A percentile compares a stretch with the other conserved stretches of the same genome.
phyloP scores from a whole-genome alignment of 1,139 yeast genomes.

The Groenewaldozyma sp. region DNA sequence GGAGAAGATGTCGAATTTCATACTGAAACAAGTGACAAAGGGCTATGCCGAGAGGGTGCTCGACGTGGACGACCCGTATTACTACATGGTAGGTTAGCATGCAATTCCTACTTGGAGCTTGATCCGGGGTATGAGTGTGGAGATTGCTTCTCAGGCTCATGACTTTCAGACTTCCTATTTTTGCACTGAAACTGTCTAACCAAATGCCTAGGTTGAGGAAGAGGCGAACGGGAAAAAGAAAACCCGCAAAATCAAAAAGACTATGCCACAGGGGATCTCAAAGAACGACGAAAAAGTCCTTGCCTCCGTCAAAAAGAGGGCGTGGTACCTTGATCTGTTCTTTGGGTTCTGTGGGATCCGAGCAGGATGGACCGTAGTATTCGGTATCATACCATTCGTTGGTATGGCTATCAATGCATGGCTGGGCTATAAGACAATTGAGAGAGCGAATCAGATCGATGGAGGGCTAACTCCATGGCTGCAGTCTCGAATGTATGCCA shows the following conservation, averaged over 20 bases:
- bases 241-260: slow-evolving; percentile 23
- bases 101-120: no score
- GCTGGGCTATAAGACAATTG: slow-evolving; percentile 43
- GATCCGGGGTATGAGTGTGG: slow-evolving; percentile 20
- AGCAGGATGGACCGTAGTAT: slow-evolving; percentile 63
- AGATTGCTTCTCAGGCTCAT: no score
- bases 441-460: slow-evolving; percentile 45
- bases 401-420: slow-evolving; percentile 47
- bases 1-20: no score
- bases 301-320: slow-evolving; percentile 47
- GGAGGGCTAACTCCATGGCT: slow-evolving; percentile 53
- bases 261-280: slow-evolving; percentile 48
- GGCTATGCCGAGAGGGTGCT: slow-evolving; percentile 1
- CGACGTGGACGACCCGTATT: slow-evolving; percentile 8
- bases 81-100: slow-evolving; percentile 8
- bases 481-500: slow-evolving; percentile 46
- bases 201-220: slow-evolving; percentile 19
- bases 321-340: slow-evolving; percentile 53
- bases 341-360: slow-evolving; percentile 56
- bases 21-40: not conserved
- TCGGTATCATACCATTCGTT: slow-evolving; percentile 58
- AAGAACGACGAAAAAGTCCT: slow-evolving; percentile 44
- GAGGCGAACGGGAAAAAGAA: slow-evolving; percentile 18
- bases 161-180: no score
- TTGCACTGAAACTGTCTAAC: no score